A percentile compares a stretch with the other conserved stretches of the same genome.
These are phyloP conservation scores for Vanderwaltozyma yarrowii DNA, from an alignment of 805 yeast species.

Conservation along the genomic window DNA sequence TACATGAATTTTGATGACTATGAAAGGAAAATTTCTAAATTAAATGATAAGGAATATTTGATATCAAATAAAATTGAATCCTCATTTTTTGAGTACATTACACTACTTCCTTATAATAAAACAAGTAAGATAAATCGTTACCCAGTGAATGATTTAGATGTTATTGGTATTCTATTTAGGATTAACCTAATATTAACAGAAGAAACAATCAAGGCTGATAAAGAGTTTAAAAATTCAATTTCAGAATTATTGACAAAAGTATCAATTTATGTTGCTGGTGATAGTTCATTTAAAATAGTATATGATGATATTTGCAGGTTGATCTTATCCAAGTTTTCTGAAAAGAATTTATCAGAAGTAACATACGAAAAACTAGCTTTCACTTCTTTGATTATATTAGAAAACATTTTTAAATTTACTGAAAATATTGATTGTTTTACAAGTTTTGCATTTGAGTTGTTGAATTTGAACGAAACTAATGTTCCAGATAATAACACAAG, in stretches of 20 bases:
- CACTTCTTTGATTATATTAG: background rate
- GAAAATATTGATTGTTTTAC: background rate
- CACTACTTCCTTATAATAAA: constrained; percentile 23
- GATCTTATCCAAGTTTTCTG: background rate
- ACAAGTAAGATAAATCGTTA: constrained; percentile 26
- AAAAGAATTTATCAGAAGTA: background rate
- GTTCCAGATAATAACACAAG: background rate
- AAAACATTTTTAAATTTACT: background rate
- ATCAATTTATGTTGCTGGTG: constrained; percentile 31
- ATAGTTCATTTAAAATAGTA: constrained; percentile 3
- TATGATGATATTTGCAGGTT: background rate
- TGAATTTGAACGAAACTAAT: background rate
- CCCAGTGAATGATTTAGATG: constrained; percentile 39
- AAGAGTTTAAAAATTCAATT: constrained; percentile 19
- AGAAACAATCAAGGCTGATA: constrained; percentile 11
- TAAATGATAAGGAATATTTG: constrained; percentile 9
- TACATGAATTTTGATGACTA: constrained; percentile 17
- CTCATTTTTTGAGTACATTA: constrained; percentile 30
- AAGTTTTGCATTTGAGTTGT: background rate
- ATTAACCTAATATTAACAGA: constrained; percentile 26
- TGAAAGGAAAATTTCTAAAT: background rate
- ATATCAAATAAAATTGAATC: constrained; percentile 9
- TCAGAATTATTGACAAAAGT: constrained; percentile 34
- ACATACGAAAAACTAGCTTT: background rate
- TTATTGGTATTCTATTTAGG: constrained; percentile 36